phyloP scores from a whole-genome alignment of 345 rosid genomes.

The Camelina hispida region DNA sequence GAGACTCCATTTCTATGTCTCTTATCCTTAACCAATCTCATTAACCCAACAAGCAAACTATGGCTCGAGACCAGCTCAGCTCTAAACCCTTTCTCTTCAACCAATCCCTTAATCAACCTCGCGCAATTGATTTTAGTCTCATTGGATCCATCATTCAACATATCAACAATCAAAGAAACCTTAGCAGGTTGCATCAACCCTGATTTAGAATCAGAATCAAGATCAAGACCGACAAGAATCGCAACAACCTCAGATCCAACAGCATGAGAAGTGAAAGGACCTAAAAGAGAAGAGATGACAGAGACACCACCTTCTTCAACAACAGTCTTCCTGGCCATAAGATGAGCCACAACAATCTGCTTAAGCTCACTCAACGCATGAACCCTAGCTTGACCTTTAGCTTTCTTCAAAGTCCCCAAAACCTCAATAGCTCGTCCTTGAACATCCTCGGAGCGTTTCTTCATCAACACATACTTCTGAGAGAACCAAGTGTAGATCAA shows the following conservation, averaged over 20 bases:
- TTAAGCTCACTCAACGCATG: constrained; percentile 64
- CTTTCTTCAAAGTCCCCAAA: constrained; percentile 59
- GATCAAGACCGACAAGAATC: constrained; percentile 67
- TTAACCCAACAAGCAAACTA: constrained; percentile 66
- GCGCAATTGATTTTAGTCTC: constrained; percentile 74
- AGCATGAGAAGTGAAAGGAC: constrained; percentile 74
- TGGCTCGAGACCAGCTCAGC: constrained; percentile 60
- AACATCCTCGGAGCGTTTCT: constrained; percentile 72
- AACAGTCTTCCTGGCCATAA: constrained; percentile 58
- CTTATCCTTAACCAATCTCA: constrained; percentile 67
- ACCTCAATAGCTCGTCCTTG: constrained; percentile 67
- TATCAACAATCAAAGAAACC: constrained; percentile 71
- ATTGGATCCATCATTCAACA: constrained; percentile 72
- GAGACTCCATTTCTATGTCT: constrained; percentile 54
- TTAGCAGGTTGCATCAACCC: constrained; percentile 71
- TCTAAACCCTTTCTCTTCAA: constrained; percentile 53
- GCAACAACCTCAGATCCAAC: constrained; percentile 80
- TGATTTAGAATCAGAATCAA: constrained; percentile 57
- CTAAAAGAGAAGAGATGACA: constrained; percentile 55
- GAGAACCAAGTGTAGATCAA: constrained; percentile 74
- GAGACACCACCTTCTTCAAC: constrained; percentile 56
- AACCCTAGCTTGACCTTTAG: constrained; percentile 75
- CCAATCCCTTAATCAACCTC: constrained; percentile 57
- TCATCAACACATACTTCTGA: constrained; percentile 61
- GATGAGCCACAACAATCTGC: constrained; percentile 55